A percentile compares a stretch with the other conserved stretches of the same genome.
These are phyloP conservation scores for Aspergillus affinis DNA, from an alignment of 495 filamentous ascomycete genomes.

Conservation along the genomic window DNA sequence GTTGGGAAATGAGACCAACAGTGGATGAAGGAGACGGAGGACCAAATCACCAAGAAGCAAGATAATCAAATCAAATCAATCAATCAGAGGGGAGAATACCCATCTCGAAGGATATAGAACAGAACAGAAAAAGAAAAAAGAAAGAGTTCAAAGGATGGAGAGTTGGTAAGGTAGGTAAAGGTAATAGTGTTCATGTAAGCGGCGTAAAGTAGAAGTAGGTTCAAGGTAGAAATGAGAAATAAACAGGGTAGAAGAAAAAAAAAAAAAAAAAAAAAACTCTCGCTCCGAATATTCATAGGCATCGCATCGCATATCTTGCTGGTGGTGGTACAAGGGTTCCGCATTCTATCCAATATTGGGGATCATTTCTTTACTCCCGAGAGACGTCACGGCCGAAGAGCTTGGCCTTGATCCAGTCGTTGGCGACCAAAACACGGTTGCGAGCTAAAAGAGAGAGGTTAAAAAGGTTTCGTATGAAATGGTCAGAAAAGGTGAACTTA, in stretches of 20 bases:
- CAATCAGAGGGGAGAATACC: slow-evolving; percentile 6
- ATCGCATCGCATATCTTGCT: slow-evolving; percentile 17
- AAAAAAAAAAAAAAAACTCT: slow-evolving; percentile 14
- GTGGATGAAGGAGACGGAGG: not conserved
- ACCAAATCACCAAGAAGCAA: not conserved
- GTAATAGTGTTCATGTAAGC: slow-evolving; percentile 6
- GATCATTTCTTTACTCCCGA: slow-evolving; percentile 63
- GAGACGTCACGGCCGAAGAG: slow-evolving; percentile 95
- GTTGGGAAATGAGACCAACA: not conserved
- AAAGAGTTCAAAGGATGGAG: not conserved
- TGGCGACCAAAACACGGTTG: slow-evolving; percentile 86
- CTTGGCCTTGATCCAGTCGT: slow-evolving; percentile 96
- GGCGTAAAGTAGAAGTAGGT: slow-evolving; percentile 14
- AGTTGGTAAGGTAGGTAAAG: not conserved
- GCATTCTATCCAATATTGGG: slow-evolving; percentile 4
- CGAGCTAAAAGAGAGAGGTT: slow-evolving; percentile 54
- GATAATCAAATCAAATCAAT: slow-evolving; percentile 8
- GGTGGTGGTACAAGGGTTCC: slow-evolving; percentile 17
- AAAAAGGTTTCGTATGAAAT: slow-evolving; percentile 8
- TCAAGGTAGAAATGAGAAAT: not conserved
- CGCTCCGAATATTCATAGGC: slow-evolving; percentile 23
- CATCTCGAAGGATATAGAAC: slow-evolving; percentile 3
- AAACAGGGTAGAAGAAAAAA: slow-evolving; percentile 11
- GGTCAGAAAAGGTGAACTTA: slow-evolving; percentile 49
- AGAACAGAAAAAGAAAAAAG: not conserved